phyloP scores from a whole-genome alignment of 2,329 filamentous ascomycete species.

The Trichoderma oligosporum region DNA sequence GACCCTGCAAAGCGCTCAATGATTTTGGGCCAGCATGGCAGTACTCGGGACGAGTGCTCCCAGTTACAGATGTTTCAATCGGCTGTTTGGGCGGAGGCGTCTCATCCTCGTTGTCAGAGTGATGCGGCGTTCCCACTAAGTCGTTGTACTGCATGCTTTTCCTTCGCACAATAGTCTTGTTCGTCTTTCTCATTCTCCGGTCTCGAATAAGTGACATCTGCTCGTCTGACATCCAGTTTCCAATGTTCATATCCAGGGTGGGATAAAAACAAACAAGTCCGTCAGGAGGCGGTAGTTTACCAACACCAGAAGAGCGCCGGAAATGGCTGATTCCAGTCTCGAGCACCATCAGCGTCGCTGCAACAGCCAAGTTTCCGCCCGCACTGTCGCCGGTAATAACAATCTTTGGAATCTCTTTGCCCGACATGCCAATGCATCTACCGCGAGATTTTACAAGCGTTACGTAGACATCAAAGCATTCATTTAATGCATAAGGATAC shows the following conservation, averaged over 20 bases:
- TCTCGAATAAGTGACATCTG: constrained; percentile 94
- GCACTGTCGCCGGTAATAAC: constrained; percentile 49
- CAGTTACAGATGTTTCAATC: constrained; percentile 30
- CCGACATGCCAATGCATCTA: constrained; percentile 44
- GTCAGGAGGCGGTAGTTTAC: constrained; percentile 67
- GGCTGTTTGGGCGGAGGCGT: constrained; percentile 34
- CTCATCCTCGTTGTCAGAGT: constrained; percentile 70
- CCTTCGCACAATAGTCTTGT: constrained; percentile 70
- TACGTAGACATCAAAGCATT: constrained; percentile 47
- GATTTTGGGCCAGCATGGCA: constrained; percentile 45
- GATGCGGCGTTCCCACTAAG: constrained; percentile 76
- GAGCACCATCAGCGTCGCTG: constrained; percentile 82
- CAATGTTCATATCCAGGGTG: constrained; percentile 91
- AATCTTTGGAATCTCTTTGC: constrained; percentile 37
- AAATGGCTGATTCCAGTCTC: constrained; percentile 58
- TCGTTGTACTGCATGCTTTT: constrained; percentile 89
- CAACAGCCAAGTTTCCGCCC: constrained; percentile 52
- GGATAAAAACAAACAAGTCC: constrained; percentile 87
- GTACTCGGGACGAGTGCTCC: constrained; percentile 42
- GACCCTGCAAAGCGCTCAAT: constrained; percentile 25
- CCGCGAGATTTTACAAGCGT: constrained; percentile 37
- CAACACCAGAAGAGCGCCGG: constrained; percentile 34
- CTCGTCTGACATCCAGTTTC: constrained; percentile 98
- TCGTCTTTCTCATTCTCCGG: constrained; percentile 70
- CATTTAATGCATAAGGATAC: constrained; percentile 47